Base-by-base conservation (phyloP, 2,329 filamentous ascomycete genomes). In the Fusarium liriodendri region DNA sequence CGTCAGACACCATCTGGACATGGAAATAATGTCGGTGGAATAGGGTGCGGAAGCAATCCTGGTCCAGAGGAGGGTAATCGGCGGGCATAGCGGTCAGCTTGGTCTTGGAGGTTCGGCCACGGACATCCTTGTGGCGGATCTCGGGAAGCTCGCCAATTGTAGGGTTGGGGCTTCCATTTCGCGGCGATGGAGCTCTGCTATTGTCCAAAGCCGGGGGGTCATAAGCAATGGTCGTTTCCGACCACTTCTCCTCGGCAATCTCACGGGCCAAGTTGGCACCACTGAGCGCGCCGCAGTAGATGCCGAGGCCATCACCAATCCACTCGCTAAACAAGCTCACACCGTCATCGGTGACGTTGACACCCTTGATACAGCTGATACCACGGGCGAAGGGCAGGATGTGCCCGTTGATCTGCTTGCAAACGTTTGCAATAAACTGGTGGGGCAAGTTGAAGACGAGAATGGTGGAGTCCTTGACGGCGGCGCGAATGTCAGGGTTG, bases 11-110 rank as follows among this genome's bases (percentile, higher is more conserved):
- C 83, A 98, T 92, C 77, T 94, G 94, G 20, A 98, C 96, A 83
- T 98, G 96, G 89, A 99, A 99, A 86, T 99, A 99, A 0, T 94
- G 95, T 59, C 97, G 91, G 84, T 98, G 94, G 89, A 99, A 99
- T 40, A 99, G 91, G 20, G 90, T 90, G 82, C 93, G 93, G 82
- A 98, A 92, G 67, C 94, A 92, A 50, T 89, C 87, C 82, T 98
- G 96, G 82, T 97, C 94, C 52, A 99, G 89, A 0, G 95, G 91
- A 22, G 95, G 95, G 81, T 97, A 98, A 67, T 97, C 94, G 40
- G 88, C 83, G 0, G 97, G 97, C 29, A 98, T 85, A 8, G 95
- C 89, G 27, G 90, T 92, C 55, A 98, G 88, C 79, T 90, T 91
- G 16, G 92, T 89, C 83, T 92, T 91, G 73, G 91, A 92, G 58